Percentiles rank a stretch among this genome's conserved stretches.
phyloP scores from a whole-genome alignment of 768 basidiomycete species.

The Trametes sanguinea region DNA sequence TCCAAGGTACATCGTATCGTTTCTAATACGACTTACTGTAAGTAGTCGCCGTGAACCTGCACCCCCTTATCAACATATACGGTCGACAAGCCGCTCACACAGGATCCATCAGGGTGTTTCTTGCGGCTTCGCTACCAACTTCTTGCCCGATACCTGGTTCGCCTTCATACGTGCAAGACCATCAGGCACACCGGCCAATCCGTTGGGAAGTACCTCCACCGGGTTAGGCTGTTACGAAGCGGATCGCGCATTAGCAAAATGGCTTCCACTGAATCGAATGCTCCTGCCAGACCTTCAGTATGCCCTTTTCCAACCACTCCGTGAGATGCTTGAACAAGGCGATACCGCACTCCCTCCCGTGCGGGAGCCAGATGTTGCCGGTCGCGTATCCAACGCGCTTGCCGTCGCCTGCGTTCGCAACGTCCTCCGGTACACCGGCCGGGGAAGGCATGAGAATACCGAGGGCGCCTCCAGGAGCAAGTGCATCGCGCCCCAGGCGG shows the following conservation, averaged over 20 bases:
- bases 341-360: constrained; percentile 8
- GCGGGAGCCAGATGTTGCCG: constrained; percentile 17
- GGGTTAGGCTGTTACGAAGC: constrained; percentile 41
- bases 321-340: constrained; percentile 23
- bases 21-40: too few relatives aligned
- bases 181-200: constrained; percentile 42
- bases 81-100: too few relatives aligned
- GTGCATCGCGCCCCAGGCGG: constrained; percentile 23
- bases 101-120: constrained; percentile 31
- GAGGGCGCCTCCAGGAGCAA: constrained; percentile 29
- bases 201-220: constrained; percentile 43
- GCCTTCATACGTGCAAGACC: constrained; percentile 45
- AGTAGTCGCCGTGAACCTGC: too few relatives aligned
- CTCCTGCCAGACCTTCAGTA: constrained; percentile 24
- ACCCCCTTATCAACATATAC: too few relatives aligned
- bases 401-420: constrained; percentile 17
- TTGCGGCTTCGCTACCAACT: constrained; percentile 45
- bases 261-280: background rate
- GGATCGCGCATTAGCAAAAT: too few relatives aligned
- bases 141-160: constrained; percentile 45
- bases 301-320: constrained; percentile 24
- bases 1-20: too few relatives aligned
- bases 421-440: background rate
- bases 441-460: constrained; percentile 7
- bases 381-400: constrained; percentile 19